Evolutionary conservation across 169 alveolate species (phyloP).

Genomic region (Cystoisospora suis): DNA sequence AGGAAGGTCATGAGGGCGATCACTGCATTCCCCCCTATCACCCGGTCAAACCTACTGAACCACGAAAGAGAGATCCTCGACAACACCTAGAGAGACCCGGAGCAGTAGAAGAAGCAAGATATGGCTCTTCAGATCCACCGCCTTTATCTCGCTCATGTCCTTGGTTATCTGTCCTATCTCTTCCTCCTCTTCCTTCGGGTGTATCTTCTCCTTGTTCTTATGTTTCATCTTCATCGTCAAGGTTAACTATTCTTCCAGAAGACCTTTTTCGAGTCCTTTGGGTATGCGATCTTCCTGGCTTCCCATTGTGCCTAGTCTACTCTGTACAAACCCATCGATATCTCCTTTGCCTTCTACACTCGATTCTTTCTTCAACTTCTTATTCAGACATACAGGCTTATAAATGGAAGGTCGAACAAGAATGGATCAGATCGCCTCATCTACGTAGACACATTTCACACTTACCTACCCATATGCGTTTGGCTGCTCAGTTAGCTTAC

Average conservation of each 20-base stretch:
- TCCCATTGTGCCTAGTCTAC: slow-evolving; percentile 9
- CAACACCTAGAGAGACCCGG: neutral
- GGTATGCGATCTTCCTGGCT: neutral
- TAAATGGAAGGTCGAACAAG: too few relatives aligned
- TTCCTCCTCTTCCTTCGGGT: neutral
- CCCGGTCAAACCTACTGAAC: too few relatives aligned
- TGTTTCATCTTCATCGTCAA: too few relatives aligned
- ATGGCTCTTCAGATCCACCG: neutral
- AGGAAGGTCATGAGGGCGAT: too few relatives aligned
- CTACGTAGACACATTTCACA: neutral
- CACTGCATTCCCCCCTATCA: too few relatives aligned
- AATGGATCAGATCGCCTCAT: neutral
- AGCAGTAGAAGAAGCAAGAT: neutral
- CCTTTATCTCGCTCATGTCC: neutral
- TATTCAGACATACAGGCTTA: too few relatives aligned
- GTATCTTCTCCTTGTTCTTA: neutral
- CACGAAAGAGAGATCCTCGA: too few relatives aligned
- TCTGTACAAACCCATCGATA: neutral
- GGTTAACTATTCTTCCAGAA: too few relatives aligned
- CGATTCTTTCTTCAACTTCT: too few relatives aligned
- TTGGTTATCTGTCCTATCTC: neutral
- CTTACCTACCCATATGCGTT: neutral
- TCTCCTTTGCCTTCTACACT: neutral
- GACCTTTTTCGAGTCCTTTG: neutral
- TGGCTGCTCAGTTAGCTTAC: neutral